These are phyloP conservation scores for Inga laurina DNA, from an alignment of 306 rosid genomes.

Conservation along the genomic window DNA sequence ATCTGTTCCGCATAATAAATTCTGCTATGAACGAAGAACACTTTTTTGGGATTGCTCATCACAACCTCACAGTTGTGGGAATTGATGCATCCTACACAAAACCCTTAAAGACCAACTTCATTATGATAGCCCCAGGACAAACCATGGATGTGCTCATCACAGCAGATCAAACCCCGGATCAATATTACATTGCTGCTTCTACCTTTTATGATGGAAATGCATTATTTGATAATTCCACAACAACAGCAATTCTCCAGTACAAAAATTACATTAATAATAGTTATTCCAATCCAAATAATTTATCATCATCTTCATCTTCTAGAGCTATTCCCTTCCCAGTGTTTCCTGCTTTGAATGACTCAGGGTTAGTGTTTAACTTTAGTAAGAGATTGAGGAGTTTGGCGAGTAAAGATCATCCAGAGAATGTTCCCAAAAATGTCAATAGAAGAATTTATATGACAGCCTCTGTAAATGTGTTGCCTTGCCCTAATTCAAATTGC, in stretches of 20 bases:
- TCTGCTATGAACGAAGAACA: conserved; percentile 44
- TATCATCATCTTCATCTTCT: conserved; percentile 3
- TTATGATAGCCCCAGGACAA: conserved; percentile 53
- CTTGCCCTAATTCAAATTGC: conserved; percentile 33
- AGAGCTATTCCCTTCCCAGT: conserved; percentile 21
- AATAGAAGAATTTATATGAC: conserved; percentile 28
- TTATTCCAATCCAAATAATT: conserved; percentile 18
- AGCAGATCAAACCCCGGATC: conserved; percentile 33
- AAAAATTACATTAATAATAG: background rate
- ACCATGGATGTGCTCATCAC: conserved; percentile 50
- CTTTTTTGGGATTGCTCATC: conserved; percentile 45
- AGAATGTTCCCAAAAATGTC: conserved; percentile 32
- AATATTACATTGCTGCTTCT: conserved; percentile 39
- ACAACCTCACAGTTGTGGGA: conserved; percentile 39
- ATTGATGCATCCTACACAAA: conserved; percentile 45
- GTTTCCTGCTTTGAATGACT: conserved; percentile 27
- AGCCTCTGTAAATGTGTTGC: conserved; percentile 29
- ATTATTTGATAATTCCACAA: conserved; percentile 3
- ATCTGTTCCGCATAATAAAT: conserved; percentile 39
- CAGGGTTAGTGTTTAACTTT: conserved; percentile 21
- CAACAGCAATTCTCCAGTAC: conserved; percentile 38
- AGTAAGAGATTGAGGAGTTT: conserved; percentile 22
- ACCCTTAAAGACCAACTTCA: conserved; percentile 36
- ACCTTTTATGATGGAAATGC: conserved; percentile 22
- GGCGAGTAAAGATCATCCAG: conserved; percentile 39